These are phyloP conservation scores for Calvatia gigantea DNA, from an alignment of 768 basidiomycete genomes.

Conservation along the genomic window DNA sequence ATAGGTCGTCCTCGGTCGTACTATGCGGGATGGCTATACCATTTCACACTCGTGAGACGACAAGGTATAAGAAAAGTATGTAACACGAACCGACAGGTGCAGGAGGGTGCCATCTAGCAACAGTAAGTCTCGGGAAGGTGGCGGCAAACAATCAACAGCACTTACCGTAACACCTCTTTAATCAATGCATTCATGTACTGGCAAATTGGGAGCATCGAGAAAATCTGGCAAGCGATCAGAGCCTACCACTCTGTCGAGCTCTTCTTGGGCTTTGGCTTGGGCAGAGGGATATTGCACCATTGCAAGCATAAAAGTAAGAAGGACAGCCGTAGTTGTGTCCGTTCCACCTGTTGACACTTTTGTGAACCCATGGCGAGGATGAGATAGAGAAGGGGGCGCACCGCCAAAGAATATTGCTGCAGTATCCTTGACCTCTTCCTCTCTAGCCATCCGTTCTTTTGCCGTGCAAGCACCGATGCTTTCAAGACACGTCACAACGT, in stretches of 20 bases:
- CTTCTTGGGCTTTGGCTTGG: slow-evolving; percentile 34
- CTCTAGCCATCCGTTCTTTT: background rate
- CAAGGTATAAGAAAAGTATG: background rate
- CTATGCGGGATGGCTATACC: slow-evolving; percentile 29
- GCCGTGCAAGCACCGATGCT: background rate
- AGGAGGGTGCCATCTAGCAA: slow-evolving; percentile 26
- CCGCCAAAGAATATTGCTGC: slow-evolving; percentile 13
- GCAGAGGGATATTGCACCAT: slow-evolving; percentile 37
- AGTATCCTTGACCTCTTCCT: slow-evolving; percentile 9
- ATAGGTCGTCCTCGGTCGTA: slow-evolving; percentile 38
- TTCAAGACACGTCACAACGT: slow-evolving; percentile 6
- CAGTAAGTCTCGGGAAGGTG: too few relatives aligned
- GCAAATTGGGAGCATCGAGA: slow-evolving; percentile 30
- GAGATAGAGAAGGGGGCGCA: background rate
- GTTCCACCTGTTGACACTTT: slow-evolving; percentile 19
- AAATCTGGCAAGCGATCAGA: slow-evolving; percentile 34
- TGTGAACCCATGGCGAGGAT: background rate
- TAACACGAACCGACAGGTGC: slow-evolving; percentile 26
- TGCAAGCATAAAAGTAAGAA: slow-evolving; percentile 35
- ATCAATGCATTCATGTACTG: slow-evolving; percentile 35
- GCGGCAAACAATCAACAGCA: too few relatives aligned
- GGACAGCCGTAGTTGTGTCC: slow-evolving; percentile 19
- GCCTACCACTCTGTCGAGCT: slow-evolving; percentile 36
- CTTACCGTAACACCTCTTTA: slow-evolving; percentile 33
- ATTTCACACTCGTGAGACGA: background rate